Evolutionary conservation across 2,329 filamentous ascomycete species (phyloP).

Genomic region (Orbilia javanica): DNA sequence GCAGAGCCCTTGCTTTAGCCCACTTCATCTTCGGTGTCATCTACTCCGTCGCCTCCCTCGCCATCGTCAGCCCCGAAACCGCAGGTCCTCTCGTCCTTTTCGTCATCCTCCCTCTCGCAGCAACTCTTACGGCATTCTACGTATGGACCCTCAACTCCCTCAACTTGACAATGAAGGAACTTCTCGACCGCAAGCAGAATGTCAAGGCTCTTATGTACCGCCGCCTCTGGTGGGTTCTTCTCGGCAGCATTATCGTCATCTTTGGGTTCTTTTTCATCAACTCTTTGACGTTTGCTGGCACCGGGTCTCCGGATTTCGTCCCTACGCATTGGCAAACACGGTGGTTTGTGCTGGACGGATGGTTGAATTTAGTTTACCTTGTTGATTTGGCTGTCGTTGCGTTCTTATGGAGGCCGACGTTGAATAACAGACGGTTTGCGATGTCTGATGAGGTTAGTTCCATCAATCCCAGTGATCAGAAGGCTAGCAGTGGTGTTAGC

Average conservation of each 20-base stretch:
- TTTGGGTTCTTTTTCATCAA: constrained; percentile 99
- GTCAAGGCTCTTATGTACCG: constrained; percentile 96
- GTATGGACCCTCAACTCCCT: constrained; percentile 98
- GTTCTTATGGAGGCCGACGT: constrained; percentile 95
- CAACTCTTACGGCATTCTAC: constrained; percentile 94
- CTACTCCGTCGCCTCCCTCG: constrained; percentile 88
- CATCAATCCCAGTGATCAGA: constrained; percentile 65
- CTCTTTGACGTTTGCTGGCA: constrained; percentile 91
- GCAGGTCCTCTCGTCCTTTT: constrained; percentile 86
- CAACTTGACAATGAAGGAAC: constrained; percentile 93
- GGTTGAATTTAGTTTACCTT: constrained; percentile 96
- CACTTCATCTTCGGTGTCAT: constrained; percentile 96
- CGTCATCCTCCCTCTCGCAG: constrained; percentile 91
- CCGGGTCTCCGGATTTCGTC: constrained; percentile 86
- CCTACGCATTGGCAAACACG: constrained; percentile 96
- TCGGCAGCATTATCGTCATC: constrained; percentile 91
- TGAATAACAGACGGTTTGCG: constrained; percentile 95
- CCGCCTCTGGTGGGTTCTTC: constrained; percentile 98
- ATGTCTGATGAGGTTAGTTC: constrained; percentile 85
- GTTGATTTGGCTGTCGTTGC: constrained; percentile 92
- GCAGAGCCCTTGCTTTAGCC: constrained; percentile 87
- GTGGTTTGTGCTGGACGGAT: constrained; percentile 97
- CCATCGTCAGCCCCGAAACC: constrained; percentile 73
- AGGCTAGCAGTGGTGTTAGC: not conserved
- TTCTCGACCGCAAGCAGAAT: constrained; percentile 93